Evolutionary conservation across 2,329 filamentous ascomycete genomes (phyloP), one percentile per base, ranked within the genome.

Genomic region (Fusarium sp.): DNA sequence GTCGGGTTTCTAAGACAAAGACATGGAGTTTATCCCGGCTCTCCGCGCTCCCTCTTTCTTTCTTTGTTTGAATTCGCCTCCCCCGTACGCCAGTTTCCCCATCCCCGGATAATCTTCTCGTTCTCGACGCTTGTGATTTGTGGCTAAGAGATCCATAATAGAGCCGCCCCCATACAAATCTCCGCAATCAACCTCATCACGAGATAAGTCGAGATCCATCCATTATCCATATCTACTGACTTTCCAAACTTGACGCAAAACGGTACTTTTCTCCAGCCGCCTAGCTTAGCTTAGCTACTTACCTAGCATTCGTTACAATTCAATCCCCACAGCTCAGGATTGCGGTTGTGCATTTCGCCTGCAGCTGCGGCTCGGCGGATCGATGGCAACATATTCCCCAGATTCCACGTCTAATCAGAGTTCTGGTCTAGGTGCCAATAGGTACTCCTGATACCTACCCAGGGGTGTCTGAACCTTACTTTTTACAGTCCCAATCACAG

Each of bases 351-450:
- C 30, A 12, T 46, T 46, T 38, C 19, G 39, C n/a, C 42, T 57
- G 21, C 30, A 49, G 52, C 46, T 56, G 54, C 60, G 59, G 52
- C 56, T 57, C 24, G 48, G 58, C 67, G 65, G 69, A 58, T 69
- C 53, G 50, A 59, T 59, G 60, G 65, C 51, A 56, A 38, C 43
- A 49, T 46, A 55, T 69, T 70, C 69, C 71, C 71, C 71, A 72
- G 62, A 71, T 70, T 65, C 57, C 59, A 65, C 26, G 24, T 36
- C 44, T 52, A 34, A 62, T 46, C 58, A 44, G 45, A 62, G 48
- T 69, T 67, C 45, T 51, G 26, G 51, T 30, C 39, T 50, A 52
- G 43, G 20, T 47, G 47, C 56, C 45, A 53, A 62, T 52, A n/a
- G n/a, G n/a, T n/a, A 39, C 40, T 40, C 40, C 51, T 61, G 47